Evolutionary conservation across 2,329 filamentous ascomycete species (phyloP).

Genomic region (Penicillium sp.): DNA sequence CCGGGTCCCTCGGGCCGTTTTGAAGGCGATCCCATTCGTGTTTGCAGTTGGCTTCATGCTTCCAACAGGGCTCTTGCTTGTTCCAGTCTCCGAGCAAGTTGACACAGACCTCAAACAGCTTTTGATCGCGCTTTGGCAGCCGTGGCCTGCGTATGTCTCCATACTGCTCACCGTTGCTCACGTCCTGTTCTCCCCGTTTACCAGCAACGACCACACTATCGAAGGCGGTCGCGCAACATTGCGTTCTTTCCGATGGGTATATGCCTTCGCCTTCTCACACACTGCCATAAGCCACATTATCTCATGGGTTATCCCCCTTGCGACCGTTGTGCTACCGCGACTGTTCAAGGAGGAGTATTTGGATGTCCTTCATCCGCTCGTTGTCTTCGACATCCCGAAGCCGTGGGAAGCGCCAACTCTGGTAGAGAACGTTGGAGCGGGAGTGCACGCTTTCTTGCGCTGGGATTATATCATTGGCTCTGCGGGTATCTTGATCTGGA

Average conservation of each 20-base stretch:
- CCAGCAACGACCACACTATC: conserved; percentile 28
- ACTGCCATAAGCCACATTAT: conserved; percentile 48
- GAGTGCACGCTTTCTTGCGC: conserved; percentile 53
- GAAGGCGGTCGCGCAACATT: conserved; percentile 33
- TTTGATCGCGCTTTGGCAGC: conserved; percentile 56
- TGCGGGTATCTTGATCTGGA: conserved; percentile 52
- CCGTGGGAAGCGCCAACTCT: conserved; percentile 37
- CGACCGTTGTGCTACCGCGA: conserved; percentile 42
- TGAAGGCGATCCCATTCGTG: conserved; percentile 46
- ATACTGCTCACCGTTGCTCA: conserved; percentile 43
- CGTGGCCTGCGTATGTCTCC: conserved; percentile 55
- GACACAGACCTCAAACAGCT: conserved; percentile 52
- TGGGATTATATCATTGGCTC: conserved; percentile 56
- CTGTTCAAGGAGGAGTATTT: conserved; percentile 40
- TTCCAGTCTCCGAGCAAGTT: conserved; percentile 48
- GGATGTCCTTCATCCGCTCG: conserved; percentile 42
- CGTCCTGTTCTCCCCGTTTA: conserved; percentile 30
- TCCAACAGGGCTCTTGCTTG: conserved; percentile 50
- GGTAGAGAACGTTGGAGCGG: conserved; percentile 44
- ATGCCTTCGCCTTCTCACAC: conserved; percentile 48
- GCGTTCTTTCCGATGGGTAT: conserved; percentile 43
- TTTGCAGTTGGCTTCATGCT: conserved; percentile 51
- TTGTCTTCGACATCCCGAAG: conserved; percentile 44
- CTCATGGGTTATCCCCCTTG: conserved; percentile 46
- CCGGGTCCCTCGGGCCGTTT: conserved; percentile 36